Evolutionary conservation across 2,329 filamentous ascomycete genomes (phyloP).

Genomic region (Pseudogymnoascus sp.): DNA sequence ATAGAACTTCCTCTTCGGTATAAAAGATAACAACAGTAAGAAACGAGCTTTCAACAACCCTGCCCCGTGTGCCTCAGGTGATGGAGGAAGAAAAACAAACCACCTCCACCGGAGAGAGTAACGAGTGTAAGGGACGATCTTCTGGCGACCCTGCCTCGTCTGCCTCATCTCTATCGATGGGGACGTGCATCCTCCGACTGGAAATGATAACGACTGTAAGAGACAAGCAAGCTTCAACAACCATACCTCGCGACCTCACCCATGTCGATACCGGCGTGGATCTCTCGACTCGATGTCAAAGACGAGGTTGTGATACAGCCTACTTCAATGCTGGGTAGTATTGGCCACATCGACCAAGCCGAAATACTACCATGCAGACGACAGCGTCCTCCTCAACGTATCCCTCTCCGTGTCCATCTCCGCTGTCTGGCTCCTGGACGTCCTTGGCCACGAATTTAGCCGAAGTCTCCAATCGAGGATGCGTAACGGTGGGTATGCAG

Average conservation of each 20-base stretch:
- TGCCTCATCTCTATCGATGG: neutral
- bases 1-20: neutral
- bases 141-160: neutral
- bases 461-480: neutral
- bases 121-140: neutral
- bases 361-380: neutral
- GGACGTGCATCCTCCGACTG: neutral
- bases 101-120: neutral
- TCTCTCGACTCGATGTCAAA: neutral
- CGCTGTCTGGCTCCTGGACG: neutral
- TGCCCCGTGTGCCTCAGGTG: neutral
- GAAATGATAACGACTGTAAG: neutral
- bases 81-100: neutral
- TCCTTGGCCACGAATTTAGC: neutral
- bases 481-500: neutral
- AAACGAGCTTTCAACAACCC: neutral
- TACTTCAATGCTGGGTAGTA: neutral
- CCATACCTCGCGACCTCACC: neutral
- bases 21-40: neutral
- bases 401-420: neutral
- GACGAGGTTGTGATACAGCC: neutral
- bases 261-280: neutral
- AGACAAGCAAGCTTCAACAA: neutral
- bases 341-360: neutral
- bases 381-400: neutral